Conservation (phyloP, 2,329 filamentous ascomycete species). For the Penicillium griseofulvum region DNA sequence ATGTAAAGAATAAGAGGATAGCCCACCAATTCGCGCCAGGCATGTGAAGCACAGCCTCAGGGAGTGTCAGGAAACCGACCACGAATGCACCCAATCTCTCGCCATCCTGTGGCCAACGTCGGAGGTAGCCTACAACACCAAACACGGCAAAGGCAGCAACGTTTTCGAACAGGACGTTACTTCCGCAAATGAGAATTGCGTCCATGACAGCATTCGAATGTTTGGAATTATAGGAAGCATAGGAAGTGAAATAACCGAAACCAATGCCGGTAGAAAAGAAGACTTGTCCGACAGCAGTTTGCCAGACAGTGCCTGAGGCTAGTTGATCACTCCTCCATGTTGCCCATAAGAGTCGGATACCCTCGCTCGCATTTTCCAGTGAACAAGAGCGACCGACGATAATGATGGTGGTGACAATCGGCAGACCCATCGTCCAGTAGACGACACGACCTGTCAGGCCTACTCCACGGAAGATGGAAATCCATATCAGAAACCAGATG, state of each 20-base stretch:
- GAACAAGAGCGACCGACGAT: conserved; percentile 55
- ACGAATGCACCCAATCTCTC: conserved; percentile 53
- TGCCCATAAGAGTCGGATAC: conserved; percentile 51
- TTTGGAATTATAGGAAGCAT: conserved; percentile 57
- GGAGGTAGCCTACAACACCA: conserved; percentile 55
- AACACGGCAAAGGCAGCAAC: conserved; percentile 53
- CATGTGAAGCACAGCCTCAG: conserved; percentile 57
- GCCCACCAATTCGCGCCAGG: conserved; percentile 60
- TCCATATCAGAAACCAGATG: conserved; percentile 59
- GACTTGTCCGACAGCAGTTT: conserved; percentile 59
- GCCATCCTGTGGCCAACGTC: conserved; percentile 41
- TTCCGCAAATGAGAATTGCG: conserved; percentile 54
- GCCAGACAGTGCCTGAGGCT: conserved; percentile 54
- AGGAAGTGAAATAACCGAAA: conserved; percentile 59
- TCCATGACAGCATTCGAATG: conserved; percentile 61
- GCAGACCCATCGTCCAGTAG: conserved; percentile 62
- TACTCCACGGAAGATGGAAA: conserved; percentile 60
- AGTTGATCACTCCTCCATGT: conserved; percentile 53
- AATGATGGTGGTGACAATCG: conserved; percentile 57
- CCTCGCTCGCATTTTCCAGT: conserved; percentile 54
- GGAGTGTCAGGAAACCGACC: conserved; percentile 59
- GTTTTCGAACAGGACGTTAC: conserved; percentile 58
- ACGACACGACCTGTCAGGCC: conserved; percentile 58
- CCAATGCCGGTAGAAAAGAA: conserved; percentile 61
- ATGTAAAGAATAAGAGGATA: conserved; percentile 57